Evolutionary conservation across 768 basidiomycete species (phyloP), one percentile per base, ranked within the genome.

Genomic region (Lactarius vividus): DNA sequence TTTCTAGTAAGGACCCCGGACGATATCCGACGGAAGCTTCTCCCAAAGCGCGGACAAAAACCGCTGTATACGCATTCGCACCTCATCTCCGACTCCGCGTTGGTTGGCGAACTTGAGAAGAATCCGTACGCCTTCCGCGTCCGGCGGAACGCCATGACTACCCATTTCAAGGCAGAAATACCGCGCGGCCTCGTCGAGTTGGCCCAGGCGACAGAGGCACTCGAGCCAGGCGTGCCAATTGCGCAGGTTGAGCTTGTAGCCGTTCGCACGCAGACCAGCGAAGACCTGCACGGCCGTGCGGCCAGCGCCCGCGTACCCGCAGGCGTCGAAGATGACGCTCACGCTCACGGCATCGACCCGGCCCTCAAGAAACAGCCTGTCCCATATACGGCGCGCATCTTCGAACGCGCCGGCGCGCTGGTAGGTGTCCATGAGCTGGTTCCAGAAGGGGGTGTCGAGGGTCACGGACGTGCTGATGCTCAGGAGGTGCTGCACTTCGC

Each of bases 371-470:
- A 83, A 83, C 75, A 92, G 81, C 73, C 81, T 80, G 72, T 94
- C 87, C 93, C 94, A 98, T 3, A 96, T 82, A 40, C 87, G 81
- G 70, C 85, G 88, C 18, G 89, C 87, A 64, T 91, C 89, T 1
- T 77, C 78, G 67, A 88, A 90, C 65, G 85, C 86, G 5, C 85
- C 86, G 8, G 88, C 80, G n/a, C 87, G 87, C 71, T 91, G 87
- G 75, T 96, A 98, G 0, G 92, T 87, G 74, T 92, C 85, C 90
- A 97, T 92, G 67, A 97, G 78, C 71, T 91, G 85, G 73, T 94
- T 96, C 83, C 90, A 66, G 59, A 66, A 69, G 6, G 61, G 60
- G 6, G 61, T 66, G 70, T 94, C 88, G 2, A 92, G 89, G 10
- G 87, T 82, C 63, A 95, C 76, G n/a, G 85, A 82, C 16, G 88